Base-by-base conservation (phyloP, 192 early-diverging fungal genomes). In the Lobosporangium transversale region DNA sequence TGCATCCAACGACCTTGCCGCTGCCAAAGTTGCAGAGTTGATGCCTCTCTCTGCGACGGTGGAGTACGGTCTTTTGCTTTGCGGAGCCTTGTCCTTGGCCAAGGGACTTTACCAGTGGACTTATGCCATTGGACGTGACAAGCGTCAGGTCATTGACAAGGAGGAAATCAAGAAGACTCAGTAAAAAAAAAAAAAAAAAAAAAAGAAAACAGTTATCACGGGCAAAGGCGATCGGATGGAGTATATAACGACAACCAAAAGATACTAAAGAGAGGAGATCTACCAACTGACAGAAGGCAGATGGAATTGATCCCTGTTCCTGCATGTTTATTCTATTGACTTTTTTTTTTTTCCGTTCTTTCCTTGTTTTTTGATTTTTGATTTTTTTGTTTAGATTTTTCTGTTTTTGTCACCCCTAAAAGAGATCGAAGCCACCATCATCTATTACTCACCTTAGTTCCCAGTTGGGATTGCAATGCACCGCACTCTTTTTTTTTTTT, bases 71-170 rank as follows among this genome's bases (percentile, higher is more conserved):
- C 27, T 62, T 23, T 23, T 67, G n/a, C 53, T 23, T 17, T 43
- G 31, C 27, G 64, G 73, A 8, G 37, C 26, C 9, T 1, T 62
- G 8, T 62, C 27, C 33, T 45, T 76, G 44, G 58, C 48, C 48
- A 44, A 35, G 11, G 73, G 73, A 62, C 64, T 76, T 50, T 67
- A 67, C 65, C 53, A 48, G 27, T 76, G 73, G 73, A 60, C 73
- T 23, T 66, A 66, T 29, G 73, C 73, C 53, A 76, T 76, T 53
- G 73, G 73, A 29, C 63, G 73, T 27, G 73, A 76, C 48, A 76
- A 76, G 53, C 73, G 73, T 49, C 73, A 76, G 64, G 73, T 76
- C 53, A 76, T 76, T 32, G 24, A 50, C 24, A 64, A 75, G 65
- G 71, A 52, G 55, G 40, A 18, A 3, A 3, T 15, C 20, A 57